Conservation (phyloP, 1,139 yeast genomes). For the Entelexis paramagnoliae region DNA sequence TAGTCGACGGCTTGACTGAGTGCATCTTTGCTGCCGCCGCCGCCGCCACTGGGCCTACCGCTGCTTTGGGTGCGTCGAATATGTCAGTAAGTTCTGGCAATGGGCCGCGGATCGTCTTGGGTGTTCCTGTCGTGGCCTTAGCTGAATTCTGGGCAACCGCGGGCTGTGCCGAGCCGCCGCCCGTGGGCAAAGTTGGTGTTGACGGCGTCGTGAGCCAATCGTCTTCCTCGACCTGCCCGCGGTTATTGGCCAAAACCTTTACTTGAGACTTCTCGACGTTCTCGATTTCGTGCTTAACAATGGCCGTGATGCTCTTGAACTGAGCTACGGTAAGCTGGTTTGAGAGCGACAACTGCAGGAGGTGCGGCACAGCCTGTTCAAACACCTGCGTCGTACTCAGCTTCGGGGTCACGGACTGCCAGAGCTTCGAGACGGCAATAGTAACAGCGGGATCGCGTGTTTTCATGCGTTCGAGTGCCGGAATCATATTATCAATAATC, state of each 20-base stretch:
- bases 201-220: constrained; percentile 15
- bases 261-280: constrained; percentile 32
- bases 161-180: background rate
- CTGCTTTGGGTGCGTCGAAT: background rate
- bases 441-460: constrained; percentile 66
- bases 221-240: constrained; percentile 10
- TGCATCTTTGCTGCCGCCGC: background rate
- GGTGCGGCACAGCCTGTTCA: constrained; percentile 40
- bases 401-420: constrained; percentile 33
- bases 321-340: constrained; percentile 37
- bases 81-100: background rate
- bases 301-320: constrained; percentile 34
- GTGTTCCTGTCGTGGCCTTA: background rate
- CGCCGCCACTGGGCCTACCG: background rate
- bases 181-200: background rate
- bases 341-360: constrained; percentile 42
- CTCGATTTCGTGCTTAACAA: constrained; percentile 33
- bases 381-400: constrained; percentile 39
- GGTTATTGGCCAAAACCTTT: constrained; percentile 18
- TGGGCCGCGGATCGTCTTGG: background rate
- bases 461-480: constrained; percentile 62
- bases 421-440: constrained; percentile 45
- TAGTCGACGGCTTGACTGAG: background rate
- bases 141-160: background rate
- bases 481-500: constrained; percentile 66